Evolutionary conservation across 208 protist species (phyloP).

Genomic region (Phytomonas sp.): DNA sequence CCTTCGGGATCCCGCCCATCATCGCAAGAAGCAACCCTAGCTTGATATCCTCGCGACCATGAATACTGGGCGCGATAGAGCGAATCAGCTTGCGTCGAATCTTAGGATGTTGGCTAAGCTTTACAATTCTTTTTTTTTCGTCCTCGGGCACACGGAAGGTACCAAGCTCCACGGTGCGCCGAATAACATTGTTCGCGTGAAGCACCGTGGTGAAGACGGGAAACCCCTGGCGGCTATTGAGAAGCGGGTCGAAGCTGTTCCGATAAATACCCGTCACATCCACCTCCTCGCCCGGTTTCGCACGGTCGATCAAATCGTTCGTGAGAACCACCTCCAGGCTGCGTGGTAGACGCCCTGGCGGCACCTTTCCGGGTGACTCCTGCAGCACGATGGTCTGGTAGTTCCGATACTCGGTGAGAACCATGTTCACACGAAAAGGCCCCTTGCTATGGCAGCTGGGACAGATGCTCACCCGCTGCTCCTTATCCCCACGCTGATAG

Average conservation of each 20-base stretch:
- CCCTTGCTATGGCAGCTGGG: slow-evolving; percentile 91
- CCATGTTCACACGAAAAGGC: slow-evolving; percentile 94
- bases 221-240: slow-evolving; percentile 98
- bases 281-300: slow-evolving; percentile 96
- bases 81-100: slow-evolving; percentile 89
- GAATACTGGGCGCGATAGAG: slow-evolving; percentile 99
- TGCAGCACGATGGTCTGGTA: slow-evolving; percentile 98
- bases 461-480: slow-evolving; percentile 84
- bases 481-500: slow-evolving; percentile 82
- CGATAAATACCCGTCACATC: slow-evolving; percentile 98
- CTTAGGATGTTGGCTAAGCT: slow-evolving; percentile 86
- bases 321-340: slow-evolving; percentile 97
- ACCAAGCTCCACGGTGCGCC: slow-evolving; percentile 83
- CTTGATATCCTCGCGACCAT: slow-evolving; percentile 99
- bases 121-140: slow-evolving; percentile 76
- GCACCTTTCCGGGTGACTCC: slow-evolving; percentile 98
- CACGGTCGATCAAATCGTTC: slow-evolving; percentile 97
- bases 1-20: slow-evolving; percentile 95
- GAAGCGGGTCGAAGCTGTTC: slow-evolving; percentile 96
- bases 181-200: slow-evolving; percentile 96
- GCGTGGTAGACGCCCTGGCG: slow-evolving; percentile 96
- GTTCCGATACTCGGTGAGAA: slow-evolving; percentile 98
- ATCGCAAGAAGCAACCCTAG: slow-evolving; percentile 95
- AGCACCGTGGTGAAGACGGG: slow-evolving; percentile 98
- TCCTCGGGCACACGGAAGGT: slow-evolving; percentile 85